A percentile compares a stretch with the other conserved stretches of the same genome.
These are phyloP conservation scores for Nakazawaea ishiwadae DNA, from an alignment of 805 yeast species.

Conservation along the genomic window DNA sequence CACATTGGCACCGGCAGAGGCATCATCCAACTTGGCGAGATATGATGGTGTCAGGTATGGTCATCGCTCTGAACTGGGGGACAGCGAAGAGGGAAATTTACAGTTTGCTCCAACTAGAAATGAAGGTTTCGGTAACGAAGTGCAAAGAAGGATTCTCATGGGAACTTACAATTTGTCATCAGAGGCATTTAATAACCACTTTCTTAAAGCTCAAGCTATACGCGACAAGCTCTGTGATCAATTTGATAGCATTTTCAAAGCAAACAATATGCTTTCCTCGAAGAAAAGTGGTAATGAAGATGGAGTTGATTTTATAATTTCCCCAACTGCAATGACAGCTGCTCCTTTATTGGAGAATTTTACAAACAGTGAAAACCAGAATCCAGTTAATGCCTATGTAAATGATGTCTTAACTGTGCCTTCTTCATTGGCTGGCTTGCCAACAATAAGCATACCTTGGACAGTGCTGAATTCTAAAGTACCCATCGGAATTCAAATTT, in stretches of 20 bases:
- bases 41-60: conserved; percentile 93
- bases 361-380: conserved; percentile 25
- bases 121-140: conserved; percentile 74
- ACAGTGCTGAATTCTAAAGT: conserved; percentile 19
- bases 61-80: conserved; percentile 33
- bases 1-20: conserved; percentile 88
- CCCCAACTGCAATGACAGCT: conserved; percentile 62
- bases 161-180: conserved; percentile 87
- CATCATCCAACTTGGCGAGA: conserved; percentile 84
- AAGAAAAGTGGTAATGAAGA: conserved; percentile 16
- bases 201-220: conserved; percentile 65
- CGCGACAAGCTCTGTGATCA: conserved; percentile 59
- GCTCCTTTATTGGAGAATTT: conserved; percentile 54
- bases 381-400: conserved; percentile 59
- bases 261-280: conserved; percentile 36
- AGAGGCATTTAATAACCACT: conserved; percentile 68
- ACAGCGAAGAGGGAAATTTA: conserved; percentile 27
- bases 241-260: conserved; percentile 58
- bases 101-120: conserved; percentile 58
- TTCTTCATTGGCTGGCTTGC: conserved; percentile 87
- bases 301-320: conserved; percentile 64
- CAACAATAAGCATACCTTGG: conserved; percentile 76
- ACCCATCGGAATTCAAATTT: conserved; percentile 69
- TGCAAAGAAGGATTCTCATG: conserved; percentile 71
- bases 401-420: conserved; percentile 89